phyloP scores from a whole-genome alignment of 805 yeast genomes.

The Sugiyamaella valdiviana region DNA sequence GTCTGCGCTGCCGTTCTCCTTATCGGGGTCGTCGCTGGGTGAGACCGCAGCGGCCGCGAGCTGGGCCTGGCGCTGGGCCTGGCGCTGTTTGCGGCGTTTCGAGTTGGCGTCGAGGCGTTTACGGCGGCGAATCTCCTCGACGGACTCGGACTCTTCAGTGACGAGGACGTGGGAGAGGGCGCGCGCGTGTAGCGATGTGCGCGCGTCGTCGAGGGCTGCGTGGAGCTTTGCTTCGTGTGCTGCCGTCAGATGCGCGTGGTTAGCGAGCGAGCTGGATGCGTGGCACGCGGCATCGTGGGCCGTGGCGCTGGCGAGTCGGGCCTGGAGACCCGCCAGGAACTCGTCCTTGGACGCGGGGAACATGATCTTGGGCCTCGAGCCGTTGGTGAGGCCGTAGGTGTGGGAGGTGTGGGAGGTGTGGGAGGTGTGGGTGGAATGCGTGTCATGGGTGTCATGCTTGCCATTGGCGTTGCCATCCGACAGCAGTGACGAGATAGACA shows the following conservation, averaged over 20 bases:
- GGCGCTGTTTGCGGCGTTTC: slow-evolving; percentile 3
- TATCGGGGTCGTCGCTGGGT: neutral
- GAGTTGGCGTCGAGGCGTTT: slow-evolving; percentile 5
- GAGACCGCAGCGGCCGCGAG: neutral
- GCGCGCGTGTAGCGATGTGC: slow-evolving; percentile 3
- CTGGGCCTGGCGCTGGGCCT: neutral
- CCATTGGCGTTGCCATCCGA: too few relatives aligned
- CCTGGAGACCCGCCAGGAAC: neutral
- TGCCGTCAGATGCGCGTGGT: neutral
- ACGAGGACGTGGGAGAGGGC: slow-evolving; percentile 9
- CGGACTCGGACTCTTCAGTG: slow-evolving; percentile 1
- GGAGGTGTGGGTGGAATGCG: too few relatives aligned
- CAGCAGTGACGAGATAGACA: slow-evolving; percentile 8
- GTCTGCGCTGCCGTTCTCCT: neutral
- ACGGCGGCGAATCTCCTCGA: neutral
- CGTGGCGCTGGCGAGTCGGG: neutral
- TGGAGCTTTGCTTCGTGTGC: neutral
- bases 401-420: too few relatives aligned
- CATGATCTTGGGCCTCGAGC: too few relatives aligned
- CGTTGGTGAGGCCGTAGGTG: too few relatives aligned
- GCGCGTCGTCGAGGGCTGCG: neutral
- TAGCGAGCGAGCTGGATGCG: neutral
- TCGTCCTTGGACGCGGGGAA: neutral
- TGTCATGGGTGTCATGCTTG: too few relatives aligned
- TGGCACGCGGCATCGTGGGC: neutral